Evolutionary conservation across 2,329 filamentous ascomycete species (phyloP), one percentile per base, ranked within the genome.

Genomic region (Arthroderma sp.): DNA sequence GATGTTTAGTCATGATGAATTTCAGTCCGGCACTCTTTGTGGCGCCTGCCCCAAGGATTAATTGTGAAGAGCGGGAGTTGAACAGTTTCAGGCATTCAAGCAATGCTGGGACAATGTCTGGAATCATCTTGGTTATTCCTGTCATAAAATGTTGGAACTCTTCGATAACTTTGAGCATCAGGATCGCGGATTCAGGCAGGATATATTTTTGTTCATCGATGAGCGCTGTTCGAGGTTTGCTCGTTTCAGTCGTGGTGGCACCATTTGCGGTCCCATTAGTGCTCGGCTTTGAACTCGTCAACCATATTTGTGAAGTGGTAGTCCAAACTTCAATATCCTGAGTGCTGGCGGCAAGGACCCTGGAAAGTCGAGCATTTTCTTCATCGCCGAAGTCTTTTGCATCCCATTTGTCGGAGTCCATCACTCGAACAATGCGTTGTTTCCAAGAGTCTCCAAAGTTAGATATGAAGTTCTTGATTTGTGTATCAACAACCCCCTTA

Each of bases 1-100:
- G 75, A 64, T 98, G 89, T 55, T 91, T 91, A 0, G 91, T 94
- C 0, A 85, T 94, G 60, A 98, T 98, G 57, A 95, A 95, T 61
- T 87, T 94, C 15, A 98, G 70, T 0, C 89, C 89, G 1, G 88
- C 91, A 27, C 83, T 87, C 32, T 79, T 74, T 4, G 85, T 95
- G 3, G 91, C 91, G 4, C 91, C 91, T 1, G 91, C 91, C 1
- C 91, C 91, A 5, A 98, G 78, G 51, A 98, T 95, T 47, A 98
- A 75, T 60, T 98, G 91, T n/a, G 84, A 93, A 47, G 88, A 88
- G 15, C 91, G 82, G 2, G 87, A 95, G 62, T 98, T 95, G 72
- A 96, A 98, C 3, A 94, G 73, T 52, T 91, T 85, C 9, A 96
- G 73, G 57, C 93, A 94, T 22, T 91, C 81, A 36, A 95, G 71